A percentile compares a stretch with the other conserved stretches of the same genome.
phyloP scores from a whole-genome alignment of 768 basidiomycete species.

The Boletus eberwhitei region DNA sequence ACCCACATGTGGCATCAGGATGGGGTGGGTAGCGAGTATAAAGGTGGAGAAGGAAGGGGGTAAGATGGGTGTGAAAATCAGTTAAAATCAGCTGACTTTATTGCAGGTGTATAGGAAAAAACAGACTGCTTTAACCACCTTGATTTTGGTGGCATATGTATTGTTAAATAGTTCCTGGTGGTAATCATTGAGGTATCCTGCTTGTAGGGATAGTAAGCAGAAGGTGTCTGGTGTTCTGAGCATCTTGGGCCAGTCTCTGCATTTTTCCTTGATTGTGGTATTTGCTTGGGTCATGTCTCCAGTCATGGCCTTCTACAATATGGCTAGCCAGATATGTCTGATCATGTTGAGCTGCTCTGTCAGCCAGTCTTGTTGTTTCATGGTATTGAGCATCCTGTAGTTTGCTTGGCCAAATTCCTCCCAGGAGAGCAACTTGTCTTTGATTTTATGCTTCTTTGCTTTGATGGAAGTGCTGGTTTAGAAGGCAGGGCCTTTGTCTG shows the following conservation, averaged over 20 bases:
- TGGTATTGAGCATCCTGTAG: not conserved
- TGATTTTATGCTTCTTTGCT: not conserved
- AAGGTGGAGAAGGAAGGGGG: too few species aligned
- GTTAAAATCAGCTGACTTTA: too few species aligned
- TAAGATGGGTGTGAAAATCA: too few species aligned
- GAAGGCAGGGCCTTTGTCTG: not conserved
- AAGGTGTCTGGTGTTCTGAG: not conserved
- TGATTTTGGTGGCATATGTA: not conserved
- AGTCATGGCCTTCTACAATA: not conserved
- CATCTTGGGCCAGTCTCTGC: not conserved
- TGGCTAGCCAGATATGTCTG: not conserved
- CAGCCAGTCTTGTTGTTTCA: not conserved
- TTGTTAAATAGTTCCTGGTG: not conserved
- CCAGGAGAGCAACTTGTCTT: not conserved
- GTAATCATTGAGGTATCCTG: not conserved
- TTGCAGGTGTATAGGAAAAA: too few species aligned
- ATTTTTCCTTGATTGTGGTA: not conserved
- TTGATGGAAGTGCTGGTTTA: not conserved
- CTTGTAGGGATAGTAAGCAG: accelerated
- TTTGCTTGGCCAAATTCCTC: not conserved
- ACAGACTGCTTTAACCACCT: not conserved
- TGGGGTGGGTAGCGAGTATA: too few species aligned
- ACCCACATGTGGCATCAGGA: too few species aligned
- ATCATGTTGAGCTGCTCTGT: accelerated
- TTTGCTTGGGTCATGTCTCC: not conserved